Evolutionary conservation across 2,329 filamentous ascomycete species (phyloP).

Genomic region (Stachybotrys elegans): DNA sequence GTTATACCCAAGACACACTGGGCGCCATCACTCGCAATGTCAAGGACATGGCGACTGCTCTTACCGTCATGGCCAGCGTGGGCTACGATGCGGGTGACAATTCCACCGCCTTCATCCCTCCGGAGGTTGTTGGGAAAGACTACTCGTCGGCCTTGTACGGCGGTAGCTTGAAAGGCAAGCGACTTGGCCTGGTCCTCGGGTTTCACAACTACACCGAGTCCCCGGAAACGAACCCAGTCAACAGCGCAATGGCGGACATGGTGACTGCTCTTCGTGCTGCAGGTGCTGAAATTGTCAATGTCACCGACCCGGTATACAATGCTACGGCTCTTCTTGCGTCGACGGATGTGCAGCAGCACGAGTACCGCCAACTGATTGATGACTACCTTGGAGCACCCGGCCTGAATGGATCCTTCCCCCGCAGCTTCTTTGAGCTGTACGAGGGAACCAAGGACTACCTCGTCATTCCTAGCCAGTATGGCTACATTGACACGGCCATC

Average conservation of each 20-base stretch:
- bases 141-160: background rate
- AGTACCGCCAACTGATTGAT: conserved; percentile 52
- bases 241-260: conserved; percentile 42
- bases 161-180: conserved; percentile 2
- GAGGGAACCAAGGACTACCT: conserved; percentile 43
- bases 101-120: background rate
- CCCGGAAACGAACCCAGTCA: conserved; percentile 53
- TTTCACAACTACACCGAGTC: conserved; percentile 51
- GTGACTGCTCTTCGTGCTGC: conserved; percentile 37
- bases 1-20: conserved; percentile 5
- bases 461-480: conserved; percentile 54
- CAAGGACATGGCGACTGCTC: conserved; percentile 2
- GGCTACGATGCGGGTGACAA: conserved; percentile 2
- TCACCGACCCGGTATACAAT: conserved; percentile 46
- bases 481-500: conserved; percentile 45
- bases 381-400: conserved; percentile 44
- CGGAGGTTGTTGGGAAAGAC: background rate
- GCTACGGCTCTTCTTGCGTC: conserved; percentile 38
- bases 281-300: conserved; percentile 45
- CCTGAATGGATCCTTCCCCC: conserved; percentile 36
- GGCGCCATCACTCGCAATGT: conserved; percentile 6
- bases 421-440: conserved; percentile 44
- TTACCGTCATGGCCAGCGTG: conserved; percentile 5
- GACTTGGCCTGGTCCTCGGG: conserved; percentile 26
- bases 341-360: conserved; percentile 56